Conservation (phyloP, 345 rosid species). For the Geranium rotundifolium region DNA sequence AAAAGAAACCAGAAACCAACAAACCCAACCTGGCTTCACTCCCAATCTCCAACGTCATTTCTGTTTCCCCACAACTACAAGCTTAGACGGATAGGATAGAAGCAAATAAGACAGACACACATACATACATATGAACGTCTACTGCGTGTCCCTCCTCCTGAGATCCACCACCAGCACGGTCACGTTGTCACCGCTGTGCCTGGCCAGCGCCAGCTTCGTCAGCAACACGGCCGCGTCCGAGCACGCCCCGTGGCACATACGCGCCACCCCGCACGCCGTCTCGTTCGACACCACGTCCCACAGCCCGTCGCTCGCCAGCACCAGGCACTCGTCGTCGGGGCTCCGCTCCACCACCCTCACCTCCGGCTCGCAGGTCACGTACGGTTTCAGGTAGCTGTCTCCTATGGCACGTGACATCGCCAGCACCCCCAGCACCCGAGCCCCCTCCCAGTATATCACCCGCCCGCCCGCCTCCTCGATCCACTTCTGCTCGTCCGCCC, state of each 20-base stretch:
- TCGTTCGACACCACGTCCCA: conserved; percentile 73
- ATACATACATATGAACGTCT: no score
- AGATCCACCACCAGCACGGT: conserved; percentile 81
- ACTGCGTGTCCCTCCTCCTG: conserved; percentile 18
- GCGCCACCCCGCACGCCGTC: conserved; percentile 44
- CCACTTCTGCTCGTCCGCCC: conserved; percentile 30
- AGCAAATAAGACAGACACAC: no score
- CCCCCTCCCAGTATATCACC: conserved; percentile 34
- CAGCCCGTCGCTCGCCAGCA: conserved; percentile 65
- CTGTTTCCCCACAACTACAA: no score
- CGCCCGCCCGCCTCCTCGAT: conserved; percentile 32
- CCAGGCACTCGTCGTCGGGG: conserved; percentile 45
- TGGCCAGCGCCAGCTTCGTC: conserved; percentile 76
- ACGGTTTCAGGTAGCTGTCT: conserved; percentile 51
- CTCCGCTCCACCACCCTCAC: conserved; percentile 39
- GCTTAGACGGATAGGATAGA: no score
- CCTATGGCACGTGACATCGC: conserved; percentile 41
- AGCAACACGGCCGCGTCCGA: conserved; percentile 62
- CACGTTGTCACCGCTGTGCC: conserved; percentile 67
- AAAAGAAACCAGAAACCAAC: no score
- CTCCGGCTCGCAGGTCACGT: conserved; percentile 58
- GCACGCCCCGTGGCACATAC: conserved; percentile 60
- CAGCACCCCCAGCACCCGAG: conserved; percentile 32
- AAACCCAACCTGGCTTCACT: no score
- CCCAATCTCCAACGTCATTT: no score